These are phyloP conservation scores for Suaeda aralocaspica DNA, from an alignment of 148 eudicot species.

Conservation along the genomic window DNA sequence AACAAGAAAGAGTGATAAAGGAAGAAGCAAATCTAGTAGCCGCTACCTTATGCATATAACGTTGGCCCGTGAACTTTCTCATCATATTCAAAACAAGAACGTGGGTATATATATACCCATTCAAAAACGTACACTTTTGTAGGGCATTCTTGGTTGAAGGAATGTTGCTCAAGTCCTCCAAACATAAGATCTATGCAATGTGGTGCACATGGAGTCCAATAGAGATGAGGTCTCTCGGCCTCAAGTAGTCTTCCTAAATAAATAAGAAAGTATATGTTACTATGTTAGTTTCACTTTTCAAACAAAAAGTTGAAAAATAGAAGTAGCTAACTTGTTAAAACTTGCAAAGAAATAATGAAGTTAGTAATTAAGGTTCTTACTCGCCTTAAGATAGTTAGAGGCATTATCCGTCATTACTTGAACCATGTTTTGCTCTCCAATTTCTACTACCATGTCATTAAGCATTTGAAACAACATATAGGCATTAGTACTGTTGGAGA, in stretches of 20 bases:
- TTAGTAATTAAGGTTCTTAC: slow-evolving; percentile 1
- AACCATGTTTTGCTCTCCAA: slow-evolving; percentile 15
- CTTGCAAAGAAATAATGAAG: not conserved
- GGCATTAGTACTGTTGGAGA: not conserved
- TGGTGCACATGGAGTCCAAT: slow-evolving; percentile 15
- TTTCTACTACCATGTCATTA: slow-evolving; percentile 16
- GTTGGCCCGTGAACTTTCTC: not conserved
- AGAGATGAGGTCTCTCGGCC: not conserved
- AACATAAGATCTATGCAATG: slow-evolving; percentile 13
- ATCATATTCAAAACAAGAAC: not conserved
- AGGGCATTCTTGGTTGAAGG: not conserved
- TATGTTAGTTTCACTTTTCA: no score
- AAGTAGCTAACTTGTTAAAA: not conserved
- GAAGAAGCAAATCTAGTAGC: not conserved
- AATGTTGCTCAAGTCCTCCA: not conserved
- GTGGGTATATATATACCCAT: slow-evolving; percentile 5
- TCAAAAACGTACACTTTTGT: not conserved
- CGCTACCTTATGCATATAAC: not conserved
- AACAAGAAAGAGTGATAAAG: not conserved
- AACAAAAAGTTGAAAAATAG: no score
- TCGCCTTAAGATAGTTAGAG: slow-evolving; percentile 8
- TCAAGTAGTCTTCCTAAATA: slow-evolving; percentile 2
- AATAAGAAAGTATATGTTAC: not conserved
- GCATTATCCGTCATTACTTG: slow-evolving; percentile 21
- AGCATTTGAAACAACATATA: slow-evolving; percentile 4